Evolutionary conservation across 768 basidiomycete species (phyloP).

Genomic region (Termitomyces sp.): DNA sequence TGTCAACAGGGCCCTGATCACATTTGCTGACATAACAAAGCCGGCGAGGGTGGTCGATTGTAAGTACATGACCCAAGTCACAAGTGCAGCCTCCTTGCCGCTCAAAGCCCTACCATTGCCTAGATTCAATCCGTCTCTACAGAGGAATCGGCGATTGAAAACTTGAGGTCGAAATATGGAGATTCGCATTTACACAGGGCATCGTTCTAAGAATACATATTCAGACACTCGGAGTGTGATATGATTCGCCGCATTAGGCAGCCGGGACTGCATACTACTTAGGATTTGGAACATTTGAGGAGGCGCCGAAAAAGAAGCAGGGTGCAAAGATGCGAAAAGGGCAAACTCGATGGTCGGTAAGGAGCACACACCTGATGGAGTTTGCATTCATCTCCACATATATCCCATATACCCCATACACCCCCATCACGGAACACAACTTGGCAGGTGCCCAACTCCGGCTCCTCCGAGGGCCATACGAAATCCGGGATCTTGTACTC

Average conservation of each 20-base stretch:
- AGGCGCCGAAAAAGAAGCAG: neutral
- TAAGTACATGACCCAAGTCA: no score
- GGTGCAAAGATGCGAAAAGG: neutral
- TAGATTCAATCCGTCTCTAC: neutral
- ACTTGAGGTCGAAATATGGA: neutral
- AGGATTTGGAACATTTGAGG: neutral
- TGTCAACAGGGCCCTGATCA: slow-evolving; percentile 2
- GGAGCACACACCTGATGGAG: neutral
- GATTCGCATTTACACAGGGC: neutral
- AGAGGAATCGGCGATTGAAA: neutral
- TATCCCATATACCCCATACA: neutral
- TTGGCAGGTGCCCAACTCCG: neutral
- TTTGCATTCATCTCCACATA: neutral
- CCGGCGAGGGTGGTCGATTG: neutral
- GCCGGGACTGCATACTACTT: neutral
- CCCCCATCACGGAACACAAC: neutral
- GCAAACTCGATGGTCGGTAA: neutral
- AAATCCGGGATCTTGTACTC: neutral
- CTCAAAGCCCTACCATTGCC: neutral
- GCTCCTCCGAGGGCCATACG: neutral
- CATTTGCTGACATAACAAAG: slow-evolving; percentile 9
- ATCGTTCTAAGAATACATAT: neutral
- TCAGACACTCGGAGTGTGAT: neutral
- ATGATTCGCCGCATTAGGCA: neutral
- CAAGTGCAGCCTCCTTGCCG: neutral